Evolutionary conservation across 805 yeast species (phyloP), one percentile per base, ranked within the genome.

Genomic region (Candida bentonensis): DNA sequence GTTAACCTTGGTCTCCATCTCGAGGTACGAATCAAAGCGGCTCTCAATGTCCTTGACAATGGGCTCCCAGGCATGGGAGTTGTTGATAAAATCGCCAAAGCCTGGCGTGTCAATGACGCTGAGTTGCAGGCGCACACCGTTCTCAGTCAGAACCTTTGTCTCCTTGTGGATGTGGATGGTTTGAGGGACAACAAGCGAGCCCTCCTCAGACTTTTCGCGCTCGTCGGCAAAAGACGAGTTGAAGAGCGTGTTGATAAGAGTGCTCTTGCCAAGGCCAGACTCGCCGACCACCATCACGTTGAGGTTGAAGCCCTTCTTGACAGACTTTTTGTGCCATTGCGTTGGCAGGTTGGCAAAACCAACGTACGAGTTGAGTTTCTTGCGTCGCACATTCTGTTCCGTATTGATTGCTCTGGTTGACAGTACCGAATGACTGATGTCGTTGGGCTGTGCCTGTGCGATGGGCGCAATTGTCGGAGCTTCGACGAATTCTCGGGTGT

Each of bases 341-440:
- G 88, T 92, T 47, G 98, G 98, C 58, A 92, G 72, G 66, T 88
- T 92, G 53, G 96, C 95, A 66, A 92, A 92, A 3, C 98, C 98
- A 46, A 92, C 98, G 60, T 82, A 88, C 2, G 94, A 89, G 53
- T 80, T 83, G 54, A 89, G 76, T 60, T 86, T 86, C 55, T 94
- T 79, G 54, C 81, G 79, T 56, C 85, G 75, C 49, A 86, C 69
- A 54, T 81, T 80, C 49, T 74, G 65, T 30, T 45, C 48, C n/a
- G n/a, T n/a, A 41, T 47, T 44, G 23, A 39, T 26, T 20, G 42
- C 34, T 15, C 39, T 40, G 25, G 36, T 60, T 96, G 95, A 15
- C 95, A 87, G 75, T 96, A 88, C 78, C 95, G 95, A 42, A 71
- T 87, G 54, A 96, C 96, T 0, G 96, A 96, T 41, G 70, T 85